Percentiles rank a stretch among this genome's conserved stretches.
Conservation (phyloP, 805 yeast species). For the Candida cerambycidarum region DNA sequence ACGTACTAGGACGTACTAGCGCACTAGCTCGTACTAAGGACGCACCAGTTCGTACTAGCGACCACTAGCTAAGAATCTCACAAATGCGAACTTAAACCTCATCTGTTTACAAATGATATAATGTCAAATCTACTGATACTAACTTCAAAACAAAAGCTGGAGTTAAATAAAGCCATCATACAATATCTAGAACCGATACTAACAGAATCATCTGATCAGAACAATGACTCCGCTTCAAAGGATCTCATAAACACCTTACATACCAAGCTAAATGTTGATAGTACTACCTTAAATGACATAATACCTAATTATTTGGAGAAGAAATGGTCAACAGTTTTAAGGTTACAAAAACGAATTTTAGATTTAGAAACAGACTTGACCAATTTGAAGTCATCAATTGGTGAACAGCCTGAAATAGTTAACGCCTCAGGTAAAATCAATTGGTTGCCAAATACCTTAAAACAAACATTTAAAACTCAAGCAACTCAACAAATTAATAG, state of each 20-base stretch:
- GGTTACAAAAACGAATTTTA: slow-evolving; percentile 71
- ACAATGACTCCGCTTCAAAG: no score
- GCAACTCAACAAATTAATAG: slow-evolving; percentile 56
- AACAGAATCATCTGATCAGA: neutral
- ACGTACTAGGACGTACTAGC: no score
- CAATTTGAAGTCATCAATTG: slow-evolving; percentile 48
- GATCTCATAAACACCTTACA: neutral
- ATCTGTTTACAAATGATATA: neutral
- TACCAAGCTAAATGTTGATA: slow-evolving; percentile 12
- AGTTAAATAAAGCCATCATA: slow-evolving; percentile 47
- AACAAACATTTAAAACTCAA: slow-evolving; percentile 52
- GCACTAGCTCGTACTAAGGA: no score
- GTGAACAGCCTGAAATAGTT: slow-evolving; percentile 21
- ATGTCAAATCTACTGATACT: slow-evolving; percentile 22
- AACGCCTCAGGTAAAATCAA: slow-evolving; percentile 29
- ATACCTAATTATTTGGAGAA: slow-evolving; percentile 56
- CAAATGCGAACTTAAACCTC: no score
- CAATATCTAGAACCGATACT: slow-evolving; percentile 47
- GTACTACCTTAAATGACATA: slow-evolving; percentile 16
- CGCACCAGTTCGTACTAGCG: no score
- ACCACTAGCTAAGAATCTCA: no score
- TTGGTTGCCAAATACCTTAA: slow-evolving; percentile 62
- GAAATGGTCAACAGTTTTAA: slow-evolving; percentile 84
- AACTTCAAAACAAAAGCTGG: slow-evolving; percentile 43
- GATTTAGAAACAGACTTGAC: slow-evolving; percentile 64